These are phyloP conservation scores for Ceratobasidium sp. DNA, from an alignment of 1,284 basidiomycete genomes.

Conservation along the genomic window DNA sequence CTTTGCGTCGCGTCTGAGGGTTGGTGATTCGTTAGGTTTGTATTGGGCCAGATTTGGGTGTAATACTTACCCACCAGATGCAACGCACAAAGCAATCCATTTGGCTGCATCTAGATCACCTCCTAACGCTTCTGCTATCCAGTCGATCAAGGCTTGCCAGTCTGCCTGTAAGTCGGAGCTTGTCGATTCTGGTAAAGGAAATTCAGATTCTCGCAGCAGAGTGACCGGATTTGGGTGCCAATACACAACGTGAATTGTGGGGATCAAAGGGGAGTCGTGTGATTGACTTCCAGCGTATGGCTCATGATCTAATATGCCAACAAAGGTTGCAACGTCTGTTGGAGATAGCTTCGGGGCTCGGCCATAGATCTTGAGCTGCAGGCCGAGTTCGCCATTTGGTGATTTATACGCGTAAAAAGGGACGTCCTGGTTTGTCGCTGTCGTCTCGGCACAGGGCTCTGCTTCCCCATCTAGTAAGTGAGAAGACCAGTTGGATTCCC, in stretches of 20 bases:
- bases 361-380: constrained; percentile 65
- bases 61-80: constrained; percentile 71
- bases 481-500: constrained; percentile 65
- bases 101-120: constrained; percentile 79
- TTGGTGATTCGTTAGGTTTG: constrained; percentile 34
- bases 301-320: constrained; percentile 75
- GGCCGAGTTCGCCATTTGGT: constrained; percentile 58
- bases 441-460: constrained; percentile 39
- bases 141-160: constrained; percentile 68
- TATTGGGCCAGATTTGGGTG: constrained; percentile 46
- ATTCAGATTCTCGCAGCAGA: constrained; percentile 56
- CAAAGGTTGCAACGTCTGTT: constrained; percentile 70
- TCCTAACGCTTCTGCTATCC: constrained; percentile 77
- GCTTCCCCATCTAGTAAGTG: constrained; percentile 50
- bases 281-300: constrained; percentile 60
- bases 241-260: constrained; percentile 77
- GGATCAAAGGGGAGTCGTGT: constrained; percentile 56
- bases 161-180: constrained; percentile 47
- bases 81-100: constrained; percentile 73
- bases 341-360: constrained; percentile 58
- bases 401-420: constrained; percentile 67
- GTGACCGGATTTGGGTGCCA: constrained; percentile 58
- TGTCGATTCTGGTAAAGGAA: constrained; percentile 52
- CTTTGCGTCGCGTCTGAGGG: constrained; percentile 70
- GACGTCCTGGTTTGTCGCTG: constrained; percentile 47